Conservation (phyloP, 2,329 filamentous ascomycete genomes). For the Colletotrichum neosansevieriae region DNA sequence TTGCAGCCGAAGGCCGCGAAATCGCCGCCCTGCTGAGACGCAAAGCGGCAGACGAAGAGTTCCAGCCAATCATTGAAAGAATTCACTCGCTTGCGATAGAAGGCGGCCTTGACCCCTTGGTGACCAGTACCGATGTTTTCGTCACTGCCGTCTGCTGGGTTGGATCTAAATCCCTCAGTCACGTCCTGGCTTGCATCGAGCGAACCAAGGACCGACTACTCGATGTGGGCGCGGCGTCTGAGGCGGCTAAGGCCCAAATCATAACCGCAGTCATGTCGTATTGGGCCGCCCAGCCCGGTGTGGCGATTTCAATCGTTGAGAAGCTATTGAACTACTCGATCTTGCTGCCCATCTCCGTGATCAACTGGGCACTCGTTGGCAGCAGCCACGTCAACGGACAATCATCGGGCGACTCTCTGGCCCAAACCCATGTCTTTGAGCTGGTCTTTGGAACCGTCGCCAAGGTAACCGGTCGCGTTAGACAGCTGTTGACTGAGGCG, state of each 20-base stretch:
- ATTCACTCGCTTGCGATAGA: slow-evolving; percentile 85
- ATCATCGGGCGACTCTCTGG: slow-evolving; percentile 74
- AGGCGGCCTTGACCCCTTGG: slow-evolving; percentile 79
- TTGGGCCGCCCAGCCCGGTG: slow-evolving; percentile 92
- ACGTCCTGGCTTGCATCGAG: slow-evolving; percentile 95
- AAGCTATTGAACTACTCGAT: slow-evolving; percentile 98
- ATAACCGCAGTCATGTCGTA: slow-evolving; percentile 91
- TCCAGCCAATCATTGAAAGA: slow-evolving; percentile 82
- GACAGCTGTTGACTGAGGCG: slow-evolving; percentile 74
- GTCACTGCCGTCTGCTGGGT: slow-evolving; percentile 94
- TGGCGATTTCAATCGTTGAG: slow-evolving; percentile 92
- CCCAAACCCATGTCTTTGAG: slow-evolving; percentile 85
- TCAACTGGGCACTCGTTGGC: slow-evolving; percentile 88
- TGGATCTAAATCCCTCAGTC: slow-evolving; percentile 94
- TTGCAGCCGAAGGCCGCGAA: slow-evolving; percentile 85
- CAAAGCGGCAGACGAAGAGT: slow-evolving; percentile 87
- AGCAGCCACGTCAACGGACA: slow-evolving; percentile 60
- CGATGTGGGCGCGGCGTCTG: slow-evolving; percentile 79
- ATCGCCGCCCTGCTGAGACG: slow-evolving; percentile 82
- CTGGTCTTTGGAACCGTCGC: slow-evolving; percentile 88
- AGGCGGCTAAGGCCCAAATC: slow-evolving; percentile 86
- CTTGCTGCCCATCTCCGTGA: slow-evolving; percentile 83
- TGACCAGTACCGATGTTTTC: slow-evolving; percentile 92
- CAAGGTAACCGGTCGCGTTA: slow-evolving; percentile 89
- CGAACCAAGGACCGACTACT: slow-evolving; percentile 91